Evolutionary conservation across 192 early-diverging fungal species (phyloP).

Genomic region (Backusella liffmaniae): DNA sequence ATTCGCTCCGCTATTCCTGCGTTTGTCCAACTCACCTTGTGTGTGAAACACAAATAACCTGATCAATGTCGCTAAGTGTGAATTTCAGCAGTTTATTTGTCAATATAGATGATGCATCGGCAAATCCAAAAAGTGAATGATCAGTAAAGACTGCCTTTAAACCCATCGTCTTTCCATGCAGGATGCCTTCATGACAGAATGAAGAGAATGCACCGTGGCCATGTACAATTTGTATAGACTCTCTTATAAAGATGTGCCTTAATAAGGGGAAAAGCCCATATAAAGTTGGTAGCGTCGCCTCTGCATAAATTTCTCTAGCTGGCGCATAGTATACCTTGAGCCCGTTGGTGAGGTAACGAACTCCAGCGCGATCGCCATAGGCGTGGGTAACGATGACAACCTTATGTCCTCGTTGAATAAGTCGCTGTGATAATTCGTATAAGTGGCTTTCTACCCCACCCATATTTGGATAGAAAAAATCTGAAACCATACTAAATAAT

Average conservation of each 20-base stretch:
- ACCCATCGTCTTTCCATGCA: conserved; percentile 96
- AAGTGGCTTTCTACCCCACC: conserved; percentile 96
- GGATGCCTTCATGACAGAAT: conserved; percentile 92
- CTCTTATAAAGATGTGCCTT: conserved; percentile 87
- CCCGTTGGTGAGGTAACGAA: conserved; percentile 89
- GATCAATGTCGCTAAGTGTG: conserved; percentile 93
- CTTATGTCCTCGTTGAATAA: conserved; percentile 92
- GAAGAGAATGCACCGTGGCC: conserved; percentile 95
- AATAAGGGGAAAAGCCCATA: conserved; percentile 91
- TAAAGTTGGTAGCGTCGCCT: conserved; percentile 89
- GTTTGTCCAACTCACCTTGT: conserved; percentile 62
- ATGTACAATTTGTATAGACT: conserved; percentile 93
- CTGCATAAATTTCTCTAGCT: conserved; percentile 77
- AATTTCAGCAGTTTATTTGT: conserved; percentile 98
- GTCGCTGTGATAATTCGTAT: conserved; percentile 85
- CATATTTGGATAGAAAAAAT: conserved; percentile 97
- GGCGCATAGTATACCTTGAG: conserved; percentile 97
- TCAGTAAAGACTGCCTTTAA: conserved; percentile 94
- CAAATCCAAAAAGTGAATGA: conserved; percentile 97
- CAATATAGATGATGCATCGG: conserved; percentile 86
- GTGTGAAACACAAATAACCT: conserved; percentile 97
- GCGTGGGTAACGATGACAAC: conserved; percentile 93
- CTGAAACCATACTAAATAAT: conserved; percentile 81
- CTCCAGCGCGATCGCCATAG: conserved; percentile 76
- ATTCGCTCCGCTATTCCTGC: not conserved